Evolutionary conservation across 441 rosid genomes (phyloP), one percentile per base, ranked within the genome.

Genomic region (Flueggea neowawraea): DNA sequence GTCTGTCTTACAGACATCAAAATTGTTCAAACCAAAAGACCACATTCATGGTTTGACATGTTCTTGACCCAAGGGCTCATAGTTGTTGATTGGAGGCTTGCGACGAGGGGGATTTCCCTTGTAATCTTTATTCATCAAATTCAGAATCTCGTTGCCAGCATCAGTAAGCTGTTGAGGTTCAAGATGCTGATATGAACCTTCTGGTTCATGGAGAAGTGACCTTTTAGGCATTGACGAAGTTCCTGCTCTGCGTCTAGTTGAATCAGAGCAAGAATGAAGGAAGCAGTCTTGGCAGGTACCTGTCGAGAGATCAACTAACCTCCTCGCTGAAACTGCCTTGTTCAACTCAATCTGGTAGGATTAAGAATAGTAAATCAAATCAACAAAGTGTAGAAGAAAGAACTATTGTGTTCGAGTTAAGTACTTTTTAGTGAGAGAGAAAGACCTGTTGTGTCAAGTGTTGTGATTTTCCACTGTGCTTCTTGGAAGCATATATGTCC

Each of bases 11-110:
- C 9, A 36, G 41, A 36, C 3, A 36, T 36, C 41, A 36, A 36
- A 36, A 36, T 36, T 36, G 9, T 36, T 36, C 7, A 8, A 36
- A 36, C 41, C 41, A 36, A 8, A 36, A 36, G 9, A 36, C 1
- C 41, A 8, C 6, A 6, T 49, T 52, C 28, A 55, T 32, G 39
- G 68, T 8, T 16, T 59, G 11, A 16, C 49, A 49, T 55, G 55
- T 13, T 43, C 39, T 54, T 39, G 33, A 12, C 51, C 45, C 31
- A 55, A 48, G 43, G 71, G 56, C 39, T 64, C 54, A 31, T 55
- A 14, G 48, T 70, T 74, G 66, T 70, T 54, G 68, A 57, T 67
- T 1, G 75, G 74, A 59, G 71, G 80, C 2, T 45, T 67, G n/a
- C 31, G 71, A 12, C 52, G 54, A 16, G 61, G 22, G 53, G 50